Base-by-base conservation (phyloP, 345 rosid species). In the Dovyalis caffra region DNA sequence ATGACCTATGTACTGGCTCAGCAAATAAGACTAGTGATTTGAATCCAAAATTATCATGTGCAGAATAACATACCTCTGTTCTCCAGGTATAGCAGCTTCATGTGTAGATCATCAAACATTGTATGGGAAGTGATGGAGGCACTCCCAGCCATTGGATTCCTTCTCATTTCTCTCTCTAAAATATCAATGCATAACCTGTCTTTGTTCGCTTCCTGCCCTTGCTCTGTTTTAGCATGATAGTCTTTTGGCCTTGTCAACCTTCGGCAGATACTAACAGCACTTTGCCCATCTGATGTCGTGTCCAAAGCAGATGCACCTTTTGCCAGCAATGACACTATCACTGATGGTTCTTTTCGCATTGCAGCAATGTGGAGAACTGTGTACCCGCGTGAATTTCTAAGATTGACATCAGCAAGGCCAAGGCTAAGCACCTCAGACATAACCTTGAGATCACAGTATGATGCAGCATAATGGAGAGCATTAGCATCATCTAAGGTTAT, bases 381-480 rank as follows among this genome's bases (percentile, higher is more conserved):
- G 69, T 88, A 91, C 47, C 98, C 99, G 29, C 94, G 82, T 1
- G 88, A 85, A 79, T 90, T 89, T 71, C 88, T 80, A 74, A 81
- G 89, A 80, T 90, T 95, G 56, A 93, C 90, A 82, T 93, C 81
- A 81, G 97, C 95, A 77, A 83, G 80, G 61, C 86, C 79, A 62
- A 95, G 83, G 80, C 81, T 66, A 62, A 95, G 93, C 81, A 95
- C 84, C 86, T 93, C 90, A 3, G 91, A 80, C 40, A 95, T 88
- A 70, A 93, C 90, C 84, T 95, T 95, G 18, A 95, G 90, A 77
- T 95, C 98, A 86, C 98, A 91, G 74, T 95, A 93, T 7, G 97
- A 97, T 23, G 88, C 94, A 74, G 91, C 88, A 68, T 95, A 95
- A 83, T 93, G 99, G 72, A 95, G 89, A 32, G 94, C 98, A 61